These are phyloP conservation scores for Alternaria alternata DNA, from an alignment of 2,329 filamentous ascomycete genomes.

Conservation along the genomic window DNA sequence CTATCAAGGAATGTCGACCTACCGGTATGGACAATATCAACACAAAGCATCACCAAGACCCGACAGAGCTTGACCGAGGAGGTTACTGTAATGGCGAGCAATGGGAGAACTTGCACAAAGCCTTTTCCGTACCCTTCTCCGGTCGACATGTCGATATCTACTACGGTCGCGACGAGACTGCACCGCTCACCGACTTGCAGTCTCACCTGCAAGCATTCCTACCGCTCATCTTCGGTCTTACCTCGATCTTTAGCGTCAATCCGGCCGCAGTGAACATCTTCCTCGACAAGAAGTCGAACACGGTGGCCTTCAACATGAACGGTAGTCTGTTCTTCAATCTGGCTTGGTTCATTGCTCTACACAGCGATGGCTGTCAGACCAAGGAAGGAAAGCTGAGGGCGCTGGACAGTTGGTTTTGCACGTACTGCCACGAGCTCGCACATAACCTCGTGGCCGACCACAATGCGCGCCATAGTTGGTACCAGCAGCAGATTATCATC, in stretches of 20 bases:
- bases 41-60: conserved; percentile 47
- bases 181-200: conserved; percentile 38
- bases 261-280: conserved; percentile 81
- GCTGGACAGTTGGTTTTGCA: conserved; percentile 89
- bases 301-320: conserved; percentile 90
- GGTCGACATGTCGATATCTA: conserved; percentile 48
- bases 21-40: conserved; percentile 45
- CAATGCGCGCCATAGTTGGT: conserved; percentile 51
- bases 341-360: conserved; percentile 82
- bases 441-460: conserved; percentile 88
- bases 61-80: conserved; percentile 48
- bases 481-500: conserved; percentile 50
- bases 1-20: conserved; percentile 49
- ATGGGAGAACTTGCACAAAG: conserved; percentile 49
- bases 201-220: conserved; percentile 39
- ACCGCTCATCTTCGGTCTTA: conserved; percentile 45
- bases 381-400: conserved; percentile 50
- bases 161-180: conserved; percentile 42
- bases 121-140: conserved; percentile 45
- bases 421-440: conserved; percentile 93
- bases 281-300: conserved; percentile 78
- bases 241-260: conserved; percentile 69
- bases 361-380: conserved; percentile 53
- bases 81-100: conserved; percentile 51
- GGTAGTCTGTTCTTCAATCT: conserved; percentile 95